Evolutionary conservation across 495 filamentous ascomycete species (phyloP), one percentile per base, ranked within the genome.

Genomic region (Xylaria sp.): DNA sequence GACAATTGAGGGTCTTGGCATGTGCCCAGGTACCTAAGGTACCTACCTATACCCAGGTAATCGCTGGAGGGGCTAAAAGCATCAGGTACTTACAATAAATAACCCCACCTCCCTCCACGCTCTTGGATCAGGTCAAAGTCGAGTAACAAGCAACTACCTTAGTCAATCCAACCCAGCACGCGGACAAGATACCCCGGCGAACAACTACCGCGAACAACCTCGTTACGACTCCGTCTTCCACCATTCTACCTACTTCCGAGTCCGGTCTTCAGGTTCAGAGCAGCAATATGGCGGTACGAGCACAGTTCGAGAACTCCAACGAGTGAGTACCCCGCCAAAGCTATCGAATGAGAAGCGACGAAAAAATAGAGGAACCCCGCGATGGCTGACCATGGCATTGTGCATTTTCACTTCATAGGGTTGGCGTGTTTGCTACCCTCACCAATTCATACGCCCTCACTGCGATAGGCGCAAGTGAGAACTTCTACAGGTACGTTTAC

Each of bases 281-380:
- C 40, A 67, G n/a, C 44, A 67, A 68, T 78, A 94, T 94, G 92
- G 90, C 92, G 83, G 92, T 94, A 61, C 90, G 92, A 80, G 92
- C 92, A 68, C 91, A 96, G 85, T 99, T 98, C 80, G 96, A 98
- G 84, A 98, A 97, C 85, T 97, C 93, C 73, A 98, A 98, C 86
- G 96, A 98, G 96, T 98, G 82, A 79, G 89, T 85, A 62, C 79
- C 76, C 79, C 75, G 74, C 72, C 69, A 66, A 65, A 59, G 44
- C 61, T 62, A 58, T 71, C 53, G 29, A n/a, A 72, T 67, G 58
- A 55, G 46, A 50, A 21, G 37, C 7, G 48, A 40, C 37, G 15
- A 11, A 24, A 46, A n/a, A 41, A 35, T 52, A 24, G 41, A 46
- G 31, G 61, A 50, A 65, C 44, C 37, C 50, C 37, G 19, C 61